Conservation (phyloP, 2,329 filamentous ascomycete species). For the Fusarium haematococcum region DNA sequence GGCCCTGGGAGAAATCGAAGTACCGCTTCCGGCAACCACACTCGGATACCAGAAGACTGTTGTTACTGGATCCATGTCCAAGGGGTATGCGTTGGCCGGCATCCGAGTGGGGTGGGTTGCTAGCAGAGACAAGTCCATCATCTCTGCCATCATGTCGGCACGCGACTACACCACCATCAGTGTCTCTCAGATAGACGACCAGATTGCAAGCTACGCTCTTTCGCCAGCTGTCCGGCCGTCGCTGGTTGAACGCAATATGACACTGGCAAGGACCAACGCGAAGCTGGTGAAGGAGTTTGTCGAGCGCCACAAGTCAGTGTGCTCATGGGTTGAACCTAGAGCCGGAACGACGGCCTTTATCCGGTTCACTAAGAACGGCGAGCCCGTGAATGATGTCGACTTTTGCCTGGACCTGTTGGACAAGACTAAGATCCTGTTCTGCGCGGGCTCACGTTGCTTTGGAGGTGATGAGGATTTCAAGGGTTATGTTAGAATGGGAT, state of each 20-base stretch:
- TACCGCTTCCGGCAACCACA: slow-evolving; percentile 73
- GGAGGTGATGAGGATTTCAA: slow-evolving; percentile 73
- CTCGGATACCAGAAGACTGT: slow-evolving; percentile 79
- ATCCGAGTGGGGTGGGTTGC: slow-evolving; percentile 88
- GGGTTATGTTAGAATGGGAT: slow-evolving; percentile 83
- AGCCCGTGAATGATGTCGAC: slow-evolving; percentile 76
- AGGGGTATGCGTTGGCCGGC: slow-evolving; percentile 85
- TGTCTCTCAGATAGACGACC: slow-evolving; percentile 85
- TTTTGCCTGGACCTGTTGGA: slow-evolving; percentile 78
- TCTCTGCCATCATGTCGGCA: slow-evolving; percentile 72
- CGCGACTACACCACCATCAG: slow-evolving; percentile 89
- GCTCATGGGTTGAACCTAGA: slow-evolving; percentile 78
- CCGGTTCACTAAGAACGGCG: slow-evolving; percentile 70
- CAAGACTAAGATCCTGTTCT: slow-evolving; percentile 77
- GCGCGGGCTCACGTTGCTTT: slow-evolving; percentile 81
- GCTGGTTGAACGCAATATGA: slow-evolving; percentile 65
- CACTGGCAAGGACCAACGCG: slow-evolving; percentile 76
- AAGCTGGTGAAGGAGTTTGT: slow-evolving; percentile 76
- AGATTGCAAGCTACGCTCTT: slow-evolving; percentile 80
- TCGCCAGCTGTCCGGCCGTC: slow-evolving; percentile 56
- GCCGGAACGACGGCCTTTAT: slow-evolving; percentile 86
- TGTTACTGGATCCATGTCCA: slow-evolving; percentile 84
- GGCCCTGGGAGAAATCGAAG: slow-evolving; percentile 61
- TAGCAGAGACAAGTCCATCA: slow-evolving; percentile 70
- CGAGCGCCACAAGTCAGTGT: slow-evolving; percentile 70